Evolutionary conservation across 2,329 filamentous ascomycete species (phyloP).

Genomic region (Beauveria sp.): DNA sequence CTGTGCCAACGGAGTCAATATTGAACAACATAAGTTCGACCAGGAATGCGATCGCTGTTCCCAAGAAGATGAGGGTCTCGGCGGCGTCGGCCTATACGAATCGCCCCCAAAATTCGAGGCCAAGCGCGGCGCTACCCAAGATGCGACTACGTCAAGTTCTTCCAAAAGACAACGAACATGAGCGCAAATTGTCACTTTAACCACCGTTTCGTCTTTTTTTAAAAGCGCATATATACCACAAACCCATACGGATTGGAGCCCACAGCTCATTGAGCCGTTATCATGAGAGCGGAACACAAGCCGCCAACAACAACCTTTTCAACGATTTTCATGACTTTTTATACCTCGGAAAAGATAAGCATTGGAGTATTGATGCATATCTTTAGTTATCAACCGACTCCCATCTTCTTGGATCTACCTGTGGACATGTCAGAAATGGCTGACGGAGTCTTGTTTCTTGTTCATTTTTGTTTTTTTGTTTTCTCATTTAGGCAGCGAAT

Average conservation of each 20-base stretch:
- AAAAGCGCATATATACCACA: neutral
- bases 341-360: slow-evolving; percentile 1
- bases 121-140: slow-evolving; percentile 3
- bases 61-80: slow-evolving; percentile 35
- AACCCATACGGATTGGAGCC: neutral
- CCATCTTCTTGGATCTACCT: neutral
- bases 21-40: slow-evolving; percentile 38
- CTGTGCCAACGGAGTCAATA: slow-evolving; percentile 32
- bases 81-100: slow-evolving; percentile 29
- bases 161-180: slow-evolving; percentile 10
- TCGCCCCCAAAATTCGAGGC: slow-evolving; percentile 3
- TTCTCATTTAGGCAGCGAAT: neutral
- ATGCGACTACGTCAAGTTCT: neutral
- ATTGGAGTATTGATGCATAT: slow-evolving; percentile 1
- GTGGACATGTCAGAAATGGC: neutral
- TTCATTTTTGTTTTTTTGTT: neutral
- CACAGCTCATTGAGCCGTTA: neutral
- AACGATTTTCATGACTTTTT: slow-evolving; percentile 7
- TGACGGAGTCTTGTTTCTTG: neutral
- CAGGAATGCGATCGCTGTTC: slow-evolving; percentile 40
- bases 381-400: neutral
- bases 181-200: neutral
- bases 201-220: neutral
- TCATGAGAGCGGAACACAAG: neutral
- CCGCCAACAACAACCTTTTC: neutral